A percentile compares a stretch with the other conserved stretches of the same genome.
These are phyloP conservation scores for Aphanocladium album DNA, from an alignment of 2,329 filamentous ascomycete genomes.

Conservation along the genomic window DNA sequence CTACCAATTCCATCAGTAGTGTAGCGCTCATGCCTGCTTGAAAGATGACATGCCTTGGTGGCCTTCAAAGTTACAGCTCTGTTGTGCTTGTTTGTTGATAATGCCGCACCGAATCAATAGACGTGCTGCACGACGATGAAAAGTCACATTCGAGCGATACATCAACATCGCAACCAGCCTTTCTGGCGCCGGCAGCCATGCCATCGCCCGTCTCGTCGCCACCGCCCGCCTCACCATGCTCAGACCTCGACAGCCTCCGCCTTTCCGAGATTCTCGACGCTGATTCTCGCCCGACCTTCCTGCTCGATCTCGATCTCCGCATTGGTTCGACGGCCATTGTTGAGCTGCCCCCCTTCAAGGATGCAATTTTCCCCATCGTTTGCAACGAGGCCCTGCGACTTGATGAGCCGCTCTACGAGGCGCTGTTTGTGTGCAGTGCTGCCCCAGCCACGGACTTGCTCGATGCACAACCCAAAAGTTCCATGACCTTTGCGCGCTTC, in stretches of 20 bases:
- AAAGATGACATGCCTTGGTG: too few species aligned
- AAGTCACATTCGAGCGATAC: too few species aligned
- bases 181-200: background rate
- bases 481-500: constrained; percentile 30
- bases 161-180: too few species aligned
- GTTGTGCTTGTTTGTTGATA: too few species aligned
- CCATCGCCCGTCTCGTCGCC: background rate
- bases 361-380: constrained; percentile 28
- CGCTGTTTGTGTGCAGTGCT: constrained; percentile 19
- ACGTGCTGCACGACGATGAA: too few species aligned
- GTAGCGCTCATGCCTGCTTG: too few species aligned
- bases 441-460: background rate
- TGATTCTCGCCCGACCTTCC: background rate
- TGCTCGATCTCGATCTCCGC: background rate
- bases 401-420: constrained; percentile 29
- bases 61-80: too few species aligned
- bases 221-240: background rate
- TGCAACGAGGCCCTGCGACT: constrained; percentile 29
- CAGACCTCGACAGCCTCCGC: background rate
- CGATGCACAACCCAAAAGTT: background rate
- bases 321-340: background rate
- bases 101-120: too few species aligned
- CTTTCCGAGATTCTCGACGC: background rate
- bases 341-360: background rate
- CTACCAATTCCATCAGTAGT: too few species aligned